A percentile compares a stretch with the other conserved stretches of the same genome.
Evolutionary conservation across 176 grass and related monocot species (phyloP).

Genomic region (Oryza glaberrima): DNA sequence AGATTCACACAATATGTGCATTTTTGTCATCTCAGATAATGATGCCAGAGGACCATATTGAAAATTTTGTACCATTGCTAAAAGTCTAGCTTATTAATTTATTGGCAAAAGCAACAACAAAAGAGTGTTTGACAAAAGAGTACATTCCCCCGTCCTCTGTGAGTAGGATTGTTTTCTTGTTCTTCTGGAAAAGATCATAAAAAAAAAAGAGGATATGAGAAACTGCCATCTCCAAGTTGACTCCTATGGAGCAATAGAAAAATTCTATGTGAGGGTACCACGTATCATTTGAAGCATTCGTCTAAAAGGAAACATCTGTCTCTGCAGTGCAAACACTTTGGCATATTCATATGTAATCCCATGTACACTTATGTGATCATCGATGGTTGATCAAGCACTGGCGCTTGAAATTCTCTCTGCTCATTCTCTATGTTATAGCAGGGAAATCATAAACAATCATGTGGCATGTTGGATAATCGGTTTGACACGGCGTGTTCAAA

Average conservation of each 20-base stretch:
- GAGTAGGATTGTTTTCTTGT: neutral
- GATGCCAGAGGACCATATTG: neutral
- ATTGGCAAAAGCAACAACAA: neutral
- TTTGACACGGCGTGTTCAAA: no score
- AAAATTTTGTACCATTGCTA: neutral
- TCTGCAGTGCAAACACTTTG: neutral
- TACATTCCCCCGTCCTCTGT: neutral
- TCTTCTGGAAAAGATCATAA: neutral
- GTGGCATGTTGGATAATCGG: no score
- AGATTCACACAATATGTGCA: neutral
- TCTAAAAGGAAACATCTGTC: neutral
- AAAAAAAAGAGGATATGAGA: neutral
- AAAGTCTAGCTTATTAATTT: neutral
- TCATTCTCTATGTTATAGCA: no score
- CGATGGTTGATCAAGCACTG: neutral
- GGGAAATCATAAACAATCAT: no score
- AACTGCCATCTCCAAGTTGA: neutral
- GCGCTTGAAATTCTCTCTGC: neutral
- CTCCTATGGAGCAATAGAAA: neutral
- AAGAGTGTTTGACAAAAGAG: neutral
- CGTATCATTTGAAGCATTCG: neutral
- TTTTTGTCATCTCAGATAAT: neutral
- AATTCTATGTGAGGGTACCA: neutral
- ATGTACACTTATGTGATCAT: neutral
- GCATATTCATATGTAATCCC: neutral